phyloP scores from a whole-genome alignment of 768 basidiomycete genomes.

The Leucocoprinus leucothites region DNA sequence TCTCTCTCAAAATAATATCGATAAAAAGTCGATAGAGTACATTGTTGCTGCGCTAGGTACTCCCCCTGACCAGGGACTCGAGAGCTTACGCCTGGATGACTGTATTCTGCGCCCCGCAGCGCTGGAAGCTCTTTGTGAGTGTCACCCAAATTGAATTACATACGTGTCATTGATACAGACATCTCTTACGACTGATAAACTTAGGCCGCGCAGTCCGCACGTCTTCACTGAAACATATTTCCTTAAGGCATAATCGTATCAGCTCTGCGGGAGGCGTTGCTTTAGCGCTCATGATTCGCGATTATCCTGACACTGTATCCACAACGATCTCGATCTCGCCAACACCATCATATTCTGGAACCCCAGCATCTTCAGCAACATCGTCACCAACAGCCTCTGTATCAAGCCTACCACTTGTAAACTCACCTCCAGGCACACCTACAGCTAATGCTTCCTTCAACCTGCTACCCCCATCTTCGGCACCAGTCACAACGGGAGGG shows the following conservation, averaged over 20 bases:
- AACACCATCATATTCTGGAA: conserved; percentile 22
- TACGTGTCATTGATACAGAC: neutral
- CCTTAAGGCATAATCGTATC: conserved; percentile 86
- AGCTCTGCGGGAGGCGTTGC: conserved; percentile 83
- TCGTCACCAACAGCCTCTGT: conserved; percentile 35
- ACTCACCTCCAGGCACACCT: conserved; percentile 26
- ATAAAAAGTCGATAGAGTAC: conserved; percentile 82
- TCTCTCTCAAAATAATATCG: conserved; percentile 80
- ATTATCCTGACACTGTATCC: conserved; percentile 82
- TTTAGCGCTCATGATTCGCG: conserved; percentile 92
- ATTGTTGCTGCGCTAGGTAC: conserved; percentile 65
- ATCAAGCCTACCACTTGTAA: conserved; percentile 26
- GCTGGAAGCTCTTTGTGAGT: conserved; percentile 79
- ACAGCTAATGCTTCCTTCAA: conserved; percentile 25
- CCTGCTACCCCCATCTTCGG: conserved; percentile 40
- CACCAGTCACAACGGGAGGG: neutral
- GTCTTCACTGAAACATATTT: conserved; percentile 84
- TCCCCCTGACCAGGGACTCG: conserved; percentile 54
- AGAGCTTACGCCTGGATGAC: conserved; percentile 86
- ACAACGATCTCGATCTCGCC: conserved; percentile 25
- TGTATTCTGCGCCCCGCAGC: conserved; percentile 71
- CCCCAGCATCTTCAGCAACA: conserved; percentile 32
- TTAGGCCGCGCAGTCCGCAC: conserved; percentile 80
- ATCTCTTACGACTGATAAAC: conserved; percentile 3
- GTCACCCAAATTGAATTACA: neutral